These are phyloP conservation scores for Hypoxylon sp. DNA, from an alignment of 2,329 filamentous ascomycete genomes.

Conservation along the genomic window DNA sequence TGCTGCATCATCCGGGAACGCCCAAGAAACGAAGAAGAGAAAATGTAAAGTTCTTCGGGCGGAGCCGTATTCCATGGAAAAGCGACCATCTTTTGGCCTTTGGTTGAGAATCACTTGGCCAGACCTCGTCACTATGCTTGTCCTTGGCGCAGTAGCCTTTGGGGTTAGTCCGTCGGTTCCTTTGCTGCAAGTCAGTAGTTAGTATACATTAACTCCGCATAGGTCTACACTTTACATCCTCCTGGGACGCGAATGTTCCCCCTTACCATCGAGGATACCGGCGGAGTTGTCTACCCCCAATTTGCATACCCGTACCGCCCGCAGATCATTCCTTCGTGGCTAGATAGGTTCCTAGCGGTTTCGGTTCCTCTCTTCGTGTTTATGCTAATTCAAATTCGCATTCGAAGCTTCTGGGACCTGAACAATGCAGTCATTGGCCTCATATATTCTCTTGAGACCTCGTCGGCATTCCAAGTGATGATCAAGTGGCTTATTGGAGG, in stretches of 20 bases:
- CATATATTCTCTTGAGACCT: slow-evolving; percentile 65
- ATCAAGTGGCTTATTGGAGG: slow-evolving; percentile 73
- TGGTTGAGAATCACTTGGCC: slow-evolving; percentile 68
- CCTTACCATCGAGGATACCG: slow-evolving; percentile 63
- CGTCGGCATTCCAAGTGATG: slow-evolving; percentile 71
- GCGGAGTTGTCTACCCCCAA: slow-evolving; percentile 69
- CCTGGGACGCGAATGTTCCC: slow-evolving; percentile 68
- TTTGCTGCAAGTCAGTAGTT: background rate
- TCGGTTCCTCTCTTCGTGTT: slow-evolving; percentile 67
- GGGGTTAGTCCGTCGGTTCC: slow-evolving; percentile 39
- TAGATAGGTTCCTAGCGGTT: slow-evolving; percentile 64
- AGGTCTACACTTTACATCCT: slow-evolving; percentile 47
- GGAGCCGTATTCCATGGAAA: slow-evolving; percentile 28
- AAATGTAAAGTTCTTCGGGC: slow-evolving; percentile 4
- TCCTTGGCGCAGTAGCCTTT: slow-evolving; percentile 56
- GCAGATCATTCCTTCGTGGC: slow-evolving; percentile 68
- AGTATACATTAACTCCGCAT: slow-evolving; percentile 5
- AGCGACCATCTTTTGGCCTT: slow-evolving; percentile 45
- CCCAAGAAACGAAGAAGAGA: too few species aligned
- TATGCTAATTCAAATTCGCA: slow-evolving; percentile 64
- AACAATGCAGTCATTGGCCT: slow-evolving; percentile 71
- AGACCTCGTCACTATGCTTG: slow-evolving; percentile 66
- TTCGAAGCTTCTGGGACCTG: slow-evolving; percentile 65
- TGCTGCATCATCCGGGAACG: background rate
- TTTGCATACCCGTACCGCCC: slow-evolving; percentile 71